Evolutionary conservation across 768 basidiomycete genomes (phyloP).

Genomic region (Leccinum arenicola): DNA sequence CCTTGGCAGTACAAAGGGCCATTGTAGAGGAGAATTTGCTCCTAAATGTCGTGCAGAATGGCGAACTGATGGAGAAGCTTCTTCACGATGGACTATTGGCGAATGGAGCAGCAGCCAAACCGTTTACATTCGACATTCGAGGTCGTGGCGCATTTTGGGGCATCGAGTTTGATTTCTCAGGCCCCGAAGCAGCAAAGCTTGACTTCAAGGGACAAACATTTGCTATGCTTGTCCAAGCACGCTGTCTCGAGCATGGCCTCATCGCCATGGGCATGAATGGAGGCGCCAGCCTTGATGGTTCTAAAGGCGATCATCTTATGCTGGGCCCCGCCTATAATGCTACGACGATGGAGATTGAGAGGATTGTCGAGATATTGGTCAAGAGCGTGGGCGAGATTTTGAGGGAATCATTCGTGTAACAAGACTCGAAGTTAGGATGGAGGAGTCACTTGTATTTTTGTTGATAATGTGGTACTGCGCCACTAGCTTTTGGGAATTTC

Average conservation of each 20-base stretch:
- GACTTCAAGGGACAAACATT: constrained; percentile 55
- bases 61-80: constrained; percentile 55
- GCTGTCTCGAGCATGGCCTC: constrained; percentile 61
- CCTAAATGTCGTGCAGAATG: constrained; percentile 56
- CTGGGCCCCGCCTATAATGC: constrained; percentile 82
- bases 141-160: constrained; percentile 85
- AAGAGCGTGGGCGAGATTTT: constrained; percentile 64
- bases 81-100: constrained; percentile 53
- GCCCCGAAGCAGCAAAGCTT: constrained; percentile 37
- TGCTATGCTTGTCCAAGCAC: constrained; percentile 69
- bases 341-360: constrained; percentile 63
- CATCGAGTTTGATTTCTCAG: constrained; percentile 74
- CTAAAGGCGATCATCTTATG: constrained; percentile 68
- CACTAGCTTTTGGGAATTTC: constrained; percentile 21
- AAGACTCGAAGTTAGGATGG: neutral
- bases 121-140: constrained; percentile 75
- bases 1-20: constrained; percentile 78
- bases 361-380: constrained; percentile 66
- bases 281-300: constrained; percentile 66
- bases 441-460: neutral
- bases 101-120: constrained; percentile 56
- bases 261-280: constrained; percentile 75
- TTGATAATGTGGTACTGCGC: constrained; percentile 1
- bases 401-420: constrained; percentile 30
- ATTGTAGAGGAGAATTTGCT: constrained; percentile 71